Base-by-base conservation (phyloP, 306 rosid species). In the Fragaria nilgerrensis region DNA sequence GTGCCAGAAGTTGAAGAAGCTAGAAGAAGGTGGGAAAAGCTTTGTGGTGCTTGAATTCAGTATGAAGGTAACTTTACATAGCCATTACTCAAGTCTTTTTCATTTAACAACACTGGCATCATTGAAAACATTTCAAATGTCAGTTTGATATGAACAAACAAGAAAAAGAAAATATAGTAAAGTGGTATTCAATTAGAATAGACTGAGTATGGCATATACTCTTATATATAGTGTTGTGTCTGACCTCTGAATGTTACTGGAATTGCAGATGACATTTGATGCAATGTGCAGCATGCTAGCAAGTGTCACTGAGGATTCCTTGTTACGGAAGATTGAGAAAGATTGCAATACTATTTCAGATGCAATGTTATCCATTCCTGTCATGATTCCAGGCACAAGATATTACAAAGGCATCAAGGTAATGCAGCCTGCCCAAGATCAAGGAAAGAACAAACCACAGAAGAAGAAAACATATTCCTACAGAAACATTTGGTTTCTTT, bases 331-430 rank as follows among this genome's bases (percentile, higher is more conserved):
- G 85, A 78, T 91, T 7, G 88, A 87, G 75, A 82, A 81, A 77
- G 89, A 89, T 70, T 89, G 89, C 81, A 82, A 68, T 11, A 74
- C 86, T 0, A 77, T 87, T 55, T 86, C 90, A 13, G 67, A 80
- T 58, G 90, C 94, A 72, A 87, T 86, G 92, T 2, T 91, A 80
- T 87, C 96, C 15, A 52, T 89, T 78, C 89, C 94, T 9, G 5
- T 86, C 74, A 87, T 84, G 89, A 83, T 91, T 77, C 94, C 92
- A 1, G 88, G 92, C 37, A 86, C 96, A 77, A 86, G 92, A 81
- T 91, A 89, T 83, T 85, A 89, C 78, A 89, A 80, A 72, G 96
- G 90, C 85, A 81, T 87, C 49, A 86, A 73, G 96, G 96, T 87
- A 65, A 67, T 47, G 43, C 43, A 61, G 37, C 36, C 37, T 61